phyloP scores from a whole-genome alignment of 495 filamentous ascomycete genomes.

The Echria macrotheca region DNA sequence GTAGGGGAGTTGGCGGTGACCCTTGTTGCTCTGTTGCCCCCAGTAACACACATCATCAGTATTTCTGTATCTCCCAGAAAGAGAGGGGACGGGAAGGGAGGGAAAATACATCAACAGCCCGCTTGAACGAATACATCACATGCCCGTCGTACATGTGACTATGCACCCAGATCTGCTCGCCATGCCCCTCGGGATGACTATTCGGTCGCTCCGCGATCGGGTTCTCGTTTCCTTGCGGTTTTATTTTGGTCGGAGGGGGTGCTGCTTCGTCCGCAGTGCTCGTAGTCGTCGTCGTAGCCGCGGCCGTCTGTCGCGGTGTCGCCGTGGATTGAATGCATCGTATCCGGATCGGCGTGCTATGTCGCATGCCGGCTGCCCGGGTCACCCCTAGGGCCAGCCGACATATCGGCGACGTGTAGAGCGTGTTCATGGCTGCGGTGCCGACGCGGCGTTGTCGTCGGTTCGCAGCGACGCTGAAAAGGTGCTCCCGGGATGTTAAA shows the following conservation, averaged over 20 bases:
- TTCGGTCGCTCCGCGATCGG: constrained; percentile 7
- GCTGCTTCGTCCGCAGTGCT: background rate
- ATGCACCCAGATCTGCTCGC: constrained; percentile 72
- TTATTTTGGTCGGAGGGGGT: background rate
- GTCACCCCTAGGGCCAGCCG: constrained; percentile 9
- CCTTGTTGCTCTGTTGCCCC: constrained; percentile 51
- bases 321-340: too few relatives aligned
- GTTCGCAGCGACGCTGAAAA: background rate
- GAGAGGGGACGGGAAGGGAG: constrained; percentile 18
- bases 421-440: constrained; percentile 5
- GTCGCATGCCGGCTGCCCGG: too few relatives aligned
- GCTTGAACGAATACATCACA: constrained; percentile 73
- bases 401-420: constrained; percentile 4
- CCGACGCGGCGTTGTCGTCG: constrained; percentile 1
- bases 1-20: constrained; percentile 73
- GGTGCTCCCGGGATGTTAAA: background rate
- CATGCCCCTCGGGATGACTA: constrained; percentile 43
- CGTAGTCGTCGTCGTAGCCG: background rate
- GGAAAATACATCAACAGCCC: constrained; percentile 67
- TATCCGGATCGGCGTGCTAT: too few relatives aligned
- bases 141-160: constrained; percentile 74
- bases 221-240: constrained; percentile 1
- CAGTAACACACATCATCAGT: too few relatives aligned
- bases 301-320: too few relatives aligned
- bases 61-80: background rate